Conservation (phyloP, 1,284 basidiomycete species). For the Sanguinoderma infundibulare region DNA sequence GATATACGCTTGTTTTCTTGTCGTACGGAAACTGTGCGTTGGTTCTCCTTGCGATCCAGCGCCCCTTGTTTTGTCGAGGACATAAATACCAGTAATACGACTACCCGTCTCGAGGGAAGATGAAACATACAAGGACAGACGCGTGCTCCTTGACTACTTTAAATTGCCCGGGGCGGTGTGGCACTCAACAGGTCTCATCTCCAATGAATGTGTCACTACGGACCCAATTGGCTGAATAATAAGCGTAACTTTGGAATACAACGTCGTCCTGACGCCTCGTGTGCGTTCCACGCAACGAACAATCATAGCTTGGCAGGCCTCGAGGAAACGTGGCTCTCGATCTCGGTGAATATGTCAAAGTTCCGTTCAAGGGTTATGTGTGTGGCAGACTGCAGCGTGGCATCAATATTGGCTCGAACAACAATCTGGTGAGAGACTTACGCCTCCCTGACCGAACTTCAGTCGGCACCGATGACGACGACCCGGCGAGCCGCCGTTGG, state of each 20-base stretch:
- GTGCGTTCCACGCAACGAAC: background rate
- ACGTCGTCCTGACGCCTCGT: no score
- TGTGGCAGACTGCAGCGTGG: conserved; percentile 43
- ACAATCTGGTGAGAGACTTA: conserved; percentile 34
- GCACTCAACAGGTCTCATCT: background rate
- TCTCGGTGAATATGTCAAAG: conserved; percentile 61
- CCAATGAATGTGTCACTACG: background rate
- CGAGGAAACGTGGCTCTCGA: conserved; percentile 23
- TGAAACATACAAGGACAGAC: background rate
- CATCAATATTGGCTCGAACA: background rate
- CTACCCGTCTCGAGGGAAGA: background rate
- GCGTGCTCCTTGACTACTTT: background rate
- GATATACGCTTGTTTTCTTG: conserved; percentile 10
- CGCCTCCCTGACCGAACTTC: conserved; percentile 49
- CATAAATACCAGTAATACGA: no score
- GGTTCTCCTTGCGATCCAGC: background rate
- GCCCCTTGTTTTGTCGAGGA: background rate
- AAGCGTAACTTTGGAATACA: background rate
- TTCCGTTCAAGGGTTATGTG: conserved; percentile 58
- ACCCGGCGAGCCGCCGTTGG: conserved; percentile 60
- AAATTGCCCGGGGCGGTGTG: background rate
- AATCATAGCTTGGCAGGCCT: conserved; percentile 21
- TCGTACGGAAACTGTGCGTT: background rate
- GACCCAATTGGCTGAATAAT: no score
- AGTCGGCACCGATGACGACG: conserved; percentile 58